Percentiles rank a stretch among this genome's conserved stretches.
Conservation (phyloP, 208 protist species). For the Crithidia fasciculata region DNA sequence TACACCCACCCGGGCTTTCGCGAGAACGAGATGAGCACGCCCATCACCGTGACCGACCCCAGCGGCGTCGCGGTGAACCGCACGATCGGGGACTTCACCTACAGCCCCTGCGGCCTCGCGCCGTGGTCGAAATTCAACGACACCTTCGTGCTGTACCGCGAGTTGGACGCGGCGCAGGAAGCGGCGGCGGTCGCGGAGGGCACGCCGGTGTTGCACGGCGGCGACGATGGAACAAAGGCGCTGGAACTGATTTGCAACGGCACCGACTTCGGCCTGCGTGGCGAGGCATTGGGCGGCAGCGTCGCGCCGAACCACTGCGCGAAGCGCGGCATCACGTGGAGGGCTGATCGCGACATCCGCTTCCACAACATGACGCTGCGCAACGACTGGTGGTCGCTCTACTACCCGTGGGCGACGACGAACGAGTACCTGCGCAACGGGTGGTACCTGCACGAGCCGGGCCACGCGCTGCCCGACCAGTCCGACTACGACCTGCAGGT, state of each 20-base stretch:
- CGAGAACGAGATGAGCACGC: conserved; percentile 28
- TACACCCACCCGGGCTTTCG: conserved; percentile 56
- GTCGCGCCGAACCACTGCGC: conserved; percentile 56
- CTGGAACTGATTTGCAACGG: conserved; percentile 74
- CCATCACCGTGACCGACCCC: conserved; percentile 28
- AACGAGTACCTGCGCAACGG: conserved; percentile 83
- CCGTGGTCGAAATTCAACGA: conserved; percentile 97
- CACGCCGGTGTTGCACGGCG: conserved; percentile 20
- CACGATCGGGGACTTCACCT: conserved; percentile 55
- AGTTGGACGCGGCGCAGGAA: conserved; percentile 7
- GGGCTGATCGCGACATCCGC: conserved; percentile 88
- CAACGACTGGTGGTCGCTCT: conserved; percentile 65
- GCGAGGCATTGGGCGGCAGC: conserved; percentile 51
- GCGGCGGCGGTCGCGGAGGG: neutral
- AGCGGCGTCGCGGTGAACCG: conserved; percentile 27
- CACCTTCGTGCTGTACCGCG: conserved; percentile 78
- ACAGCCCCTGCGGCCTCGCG: conserved; percentile 96
- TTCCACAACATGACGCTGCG: conserved; percentile 68
- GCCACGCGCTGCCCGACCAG: conserved; percentile 81
- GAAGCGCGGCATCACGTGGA: conserved; percentile 92
- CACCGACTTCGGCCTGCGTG: conserved; percentile 61
- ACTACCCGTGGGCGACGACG: conserved; percentile 68
- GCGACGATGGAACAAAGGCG: conserved; percentile 27
- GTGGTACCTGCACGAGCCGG: conserved; percentile 85
- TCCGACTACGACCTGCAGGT: conserved; percentile 97